Evolutionary conservation across 495 filamentous ascomycete genomes (phyloP), one percentile per base, ranked within the genome.

Genomic region (Penicillium pulvis): DNA sequence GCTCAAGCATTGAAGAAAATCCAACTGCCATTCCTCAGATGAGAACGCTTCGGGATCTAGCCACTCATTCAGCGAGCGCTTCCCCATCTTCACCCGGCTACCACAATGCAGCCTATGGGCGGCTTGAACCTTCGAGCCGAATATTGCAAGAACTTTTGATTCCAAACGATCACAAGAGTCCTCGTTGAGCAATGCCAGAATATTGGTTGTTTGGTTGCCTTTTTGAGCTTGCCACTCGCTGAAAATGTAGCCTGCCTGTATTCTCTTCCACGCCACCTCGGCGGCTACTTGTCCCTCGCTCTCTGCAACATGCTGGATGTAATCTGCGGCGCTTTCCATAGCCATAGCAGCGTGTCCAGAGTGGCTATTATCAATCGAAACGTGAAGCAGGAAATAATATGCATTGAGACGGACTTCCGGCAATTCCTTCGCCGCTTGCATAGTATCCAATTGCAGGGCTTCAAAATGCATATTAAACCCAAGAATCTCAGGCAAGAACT

Each of bases 391-490:
- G 63, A 82, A 83, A 56, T 81, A 83, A 33, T 79, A 79, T 5
- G 75, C 56, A 55, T 77, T 63, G n/a, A 82, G 49, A 16, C 62
- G 58, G 36, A 82, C 49, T 55, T 79, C 81, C 36, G 61, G 58
- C 23, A 82, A 59, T 58, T 83, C 81, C 41, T 73, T 67, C 12
- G 72, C 60, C 6, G 72, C 75, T 47, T 67, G 69, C 56, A 81
- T 58, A 2, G 76, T 66, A 23, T 81, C 72, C 46, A 77, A 57
- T 7, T 71, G 67, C 8, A 81, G 51, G n/a, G 59, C 51, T 61
- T 83, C 80, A 53, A 73, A 83, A 17, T 75, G 73, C 70, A 82
- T 69, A 58, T 81, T 83, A 54, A 81, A 81, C 2, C 81, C 78
- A 10, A 83, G 63, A 20, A 82, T 76, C 60, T 82, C 81, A 9